Conservation (phyloP, 176 grass and related monocot genomes). For the Microstegium vimineum region DNA sequence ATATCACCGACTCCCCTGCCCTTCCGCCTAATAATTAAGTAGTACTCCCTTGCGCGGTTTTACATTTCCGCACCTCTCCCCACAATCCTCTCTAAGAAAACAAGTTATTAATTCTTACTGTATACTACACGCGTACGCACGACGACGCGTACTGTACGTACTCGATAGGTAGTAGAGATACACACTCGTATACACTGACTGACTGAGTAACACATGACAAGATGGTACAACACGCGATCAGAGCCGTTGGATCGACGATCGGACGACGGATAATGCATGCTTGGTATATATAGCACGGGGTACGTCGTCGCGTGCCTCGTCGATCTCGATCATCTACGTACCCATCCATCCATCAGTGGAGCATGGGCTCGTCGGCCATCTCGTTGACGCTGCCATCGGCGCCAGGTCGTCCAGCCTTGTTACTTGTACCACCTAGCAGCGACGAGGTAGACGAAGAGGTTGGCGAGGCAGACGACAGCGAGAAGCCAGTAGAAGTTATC, state of each 20-base stretch:
- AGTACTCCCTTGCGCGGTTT: background rate
- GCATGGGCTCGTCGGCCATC: slow-evolving; percentile 47
- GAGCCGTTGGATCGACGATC: background rate
- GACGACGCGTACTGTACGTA: too few species aligned
- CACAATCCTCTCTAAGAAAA: slow-evolving; percentile 24
- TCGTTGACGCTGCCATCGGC: slow-evolving; percentile 41
- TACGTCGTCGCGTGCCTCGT: background rate
- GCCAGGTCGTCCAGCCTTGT: slow-evolving; percentile 48
- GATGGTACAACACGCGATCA: background rate
- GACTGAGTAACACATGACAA: background rate
- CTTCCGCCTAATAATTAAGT: background rate
- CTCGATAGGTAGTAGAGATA: background rate
- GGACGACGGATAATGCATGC: background rate
- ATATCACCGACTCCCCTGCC: slow-evolving; percentile 10
- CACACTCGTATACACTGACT: background rate
- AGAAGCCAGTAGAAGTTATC: slow-evolving; percentile 97
- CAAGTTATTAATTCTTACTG: slow-evolving; percentile 51
- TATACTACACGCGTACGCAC: slow-evolving; percentile 21
- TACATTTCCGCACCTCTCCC: background rate
- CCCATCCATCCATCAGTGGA: slow-evolving; percentile 19
- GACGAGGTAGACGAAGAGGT: slow-evolving; percentile 58
- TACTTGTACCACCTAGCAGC: slow-evolving; percentile 77
- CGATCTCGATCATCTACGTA: too few species aligned
- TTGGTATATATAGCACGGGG: too few species aligned
- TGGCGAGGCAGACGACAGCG: slow-evolving; percentile 49